Conservation (phyloP, 202 grass and related monocot species). For the Tripidium arundinaceum region DNA sequence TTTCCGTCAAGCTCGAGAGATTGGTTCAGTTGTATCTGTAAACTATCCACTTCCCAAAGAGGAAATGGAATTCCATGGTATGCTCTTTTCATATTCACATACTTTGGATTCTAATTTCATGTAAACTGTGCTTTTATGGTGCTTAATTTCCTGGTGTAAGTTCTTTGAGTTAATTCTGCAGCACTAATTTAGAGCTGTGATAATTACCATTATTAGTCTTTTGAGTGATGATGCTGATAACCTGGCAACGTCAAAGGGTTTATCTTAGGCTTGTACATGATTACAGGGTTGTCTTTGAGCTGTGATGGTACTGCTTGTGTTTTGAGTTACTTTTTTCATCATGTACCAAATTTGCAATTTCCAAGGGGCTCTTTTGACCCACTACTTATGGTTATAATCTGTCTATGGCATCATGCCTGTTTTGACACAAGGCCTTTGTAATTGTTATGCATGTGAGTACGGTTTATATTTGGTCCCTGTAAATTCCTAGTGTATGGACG, state of each 20-base stretch:
- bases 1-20: conserved; percentile 66
- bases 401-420: background rate
- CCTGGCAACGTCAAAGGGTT: too few species aligned
- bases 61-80: conserved; percentile 81
- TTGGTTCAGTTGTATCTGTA: conserved; percentile 68
- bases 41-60: conserved; percentile 78
- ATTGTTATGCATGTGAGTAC: background rate
- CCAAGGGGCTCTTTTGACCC: too few species aligned
- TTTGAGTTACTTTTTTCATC: too few species aligned
- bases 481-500: background rate
- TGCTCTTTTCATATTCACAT: conserved; percentile 9
- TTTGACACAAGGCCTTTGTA: background rate
- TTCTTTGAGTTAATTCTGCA: background rate
- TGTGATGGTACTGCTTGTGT: too few species aligned
- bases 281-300: too few species aligned
- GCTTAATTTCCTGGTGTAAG: conserved; percentile 20
- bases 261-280: too few species aligned
- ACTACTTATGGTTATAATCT: background rate
- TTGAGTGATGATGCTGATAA: background rate
- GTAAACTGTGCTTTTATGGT: background rate
- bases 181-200: background rate
- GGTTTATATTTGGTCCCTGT: background rate
- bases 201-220: background rate
- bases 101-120: conserved; percentile 6
- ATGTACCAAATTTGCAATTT: too few species aligned